A percentile compares a stretch with the other conserved stretches of the same genome.
Conservation (phyloP, 768 basidiomycete genomes). For the Auriscalpium orientale region DNA sequence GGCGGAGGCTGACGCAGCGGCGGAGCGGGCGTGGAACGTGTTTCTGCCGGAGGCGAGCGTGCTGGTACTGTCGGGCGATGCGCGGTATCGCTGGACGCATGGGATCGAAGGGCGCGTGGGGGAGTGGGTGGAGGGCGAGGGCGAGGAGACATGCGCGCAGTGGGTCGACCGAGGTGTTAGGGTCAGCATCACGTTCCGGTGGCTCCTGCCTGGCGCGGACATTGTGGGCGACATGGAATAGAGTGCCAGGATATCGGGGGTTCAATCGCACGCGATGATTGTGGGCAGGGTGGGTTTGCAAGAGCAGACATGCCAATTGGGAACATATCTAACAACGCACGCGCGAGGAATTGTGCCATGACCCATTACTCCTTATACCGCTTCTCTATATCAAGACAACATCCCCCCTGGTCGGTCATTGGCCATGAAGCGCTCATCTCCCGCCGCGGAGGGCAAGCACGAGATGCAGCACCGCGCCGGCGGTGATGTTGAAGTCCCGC, state of each 20-base stretch:
- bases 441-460: slow-evolving; percentile 95
- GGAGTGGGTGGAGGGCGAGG: slow-evolving; percentile 47
- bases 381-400: slow-evolving; percentile 10
- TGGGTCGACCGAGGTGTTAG: slow-evolving; percentile 49
- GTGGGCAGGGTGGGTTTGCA: neutral
- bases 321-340: slow-evolving; percentile 22
- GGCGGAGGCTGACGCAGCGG: neutral
- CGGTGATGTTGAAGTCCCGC: slow-evolving; percentile 71
- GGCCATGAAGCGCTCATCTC: slow-evolving; percentile 27
- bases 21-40: slow-evolving; percentile 34
- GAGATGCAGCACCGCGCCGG: slow-evolving; percentile 86
- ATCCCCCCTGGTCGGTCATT: slow-evolving; percentile 10
- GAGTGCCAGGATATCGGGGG: neutral
- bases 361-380: slow-evolving; percentile 17
- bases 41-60: slow-evolving; percentile 74
- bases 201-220: slow-evolving; percentile 81
- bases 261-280: neutral
- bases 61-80: slow-evolving; percentile 70
- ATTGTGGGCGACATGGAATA: slow-evolving; percentile 36
- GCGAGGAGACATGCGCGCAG: slow-evolving; percentile 10
- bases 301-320: slow-evolving; percentile 18
- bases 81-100: slow-evolving; percentile 84
- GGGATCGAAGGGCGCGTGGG: slow-evolving; percentile 61
- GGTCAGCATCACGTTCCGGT: slow-evolving; percentile 81
- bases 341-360: slow-evolving; percentile 14